Base-by-base conservation (phyloP, 2,329 filamentous ascomycete genomes). In the Thermothelomyces thermophilus region DNA sequence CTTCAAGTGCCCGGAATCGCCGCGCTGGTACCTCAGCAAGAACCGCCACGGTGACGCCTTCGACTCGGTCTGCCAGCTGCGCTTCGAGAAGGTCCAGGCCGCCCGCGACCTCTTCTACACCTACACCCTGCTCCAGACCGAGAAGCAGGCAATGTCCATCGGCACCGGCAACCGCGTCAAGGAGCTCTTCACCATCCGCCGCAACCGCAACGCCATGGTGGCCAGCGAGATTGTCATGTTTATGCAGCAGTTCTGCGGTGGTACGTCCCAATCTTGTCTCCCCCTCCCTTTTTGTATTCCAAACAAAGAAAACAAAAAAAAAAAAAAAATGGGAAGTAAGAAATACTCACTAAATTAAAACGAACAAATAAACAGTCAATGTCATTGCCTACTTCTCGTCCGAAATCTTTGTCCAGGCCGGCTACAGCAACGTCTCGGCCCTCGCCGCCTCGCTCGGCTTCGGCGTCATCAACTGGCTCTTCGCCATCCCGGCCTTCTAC, bases 171-270 rank as follows among this genome's bases (percentile, higher is more conserved):
- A 67, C 54, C 73, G 74, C 50, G 50, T 83, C 51, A 69, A 74
- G 56, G 80, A 84, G 58, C 63, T 85, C 22, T 70, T 83, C 43
- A 78, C 73, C 0, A 70, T 84, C 17, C 77, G 79, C 13, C 75
- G 82, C 41, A 84, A 83, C 61, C 74, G 81, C 16, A 76, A 80
- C 47, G 80, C 78, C 2, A 72, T 80, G 66, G 58, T 80, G 14
- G 80, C 79, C 1, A 80, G 76, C 1, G 71, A 81, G 59, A 74
- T 83, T 36, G 78, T 83, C 52, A 84, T 84, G 80, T 83, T 83
- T 54, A 76, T 82, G 74, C 81, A 85, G 58, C 80, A 84, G 63
- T 58, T 66, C 57, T 76, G 73, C 53, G 70, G 70, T 41, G 35
- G 35, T 37, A 37, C 13, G 35, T 22, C 35, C 6, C 9, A 2